These are phyloP conservation scores for Pyrrhoderma noxium DNA, from an alignment of 1,284 basidiomycete species.

Conservation along the genomic window DNA sequence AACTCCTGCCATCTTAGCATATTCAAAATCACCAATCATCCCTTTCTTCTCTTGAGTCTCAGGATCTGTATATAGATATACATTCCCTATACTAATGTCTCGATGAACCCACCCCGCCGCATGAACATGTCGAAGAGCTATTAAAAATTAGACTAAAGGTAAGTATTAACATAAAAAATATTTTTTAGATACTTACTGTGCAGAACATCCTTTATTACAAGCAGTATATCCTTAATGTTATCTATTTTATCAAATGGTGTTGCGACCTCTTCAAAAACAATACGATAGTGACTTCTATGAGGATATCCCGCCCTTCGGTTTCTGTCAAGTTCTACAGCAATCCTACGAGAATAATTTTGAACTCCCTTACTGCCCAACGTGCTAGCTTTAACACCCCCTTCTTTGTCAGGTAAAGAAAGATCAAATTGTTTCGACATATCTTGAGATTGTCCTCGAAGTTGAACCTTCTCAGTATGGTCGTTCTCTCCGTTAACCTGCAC, in stretches of 20 bases:
- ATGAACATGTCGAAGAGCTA: background rate
- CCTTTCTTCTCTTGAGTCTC: background rate
- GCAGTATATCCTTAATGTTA: no score
- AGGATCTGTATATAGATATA: background rate
- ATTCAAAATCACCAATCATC: constrained; percentile 5
- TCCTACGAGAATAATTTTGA: no score
- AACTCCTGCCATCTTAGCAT: background rate
- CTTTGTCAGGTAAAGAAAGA: background rate
- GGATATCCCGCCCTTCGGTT: background rate
- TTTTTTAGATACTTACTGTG: no score
- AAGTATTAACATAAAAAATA: no score
- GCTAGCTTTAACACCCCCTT: background rate
- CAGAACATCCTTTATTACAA: no score
- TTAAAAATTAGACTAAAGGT: no score
- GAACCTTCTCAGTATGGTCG: constrained; percentile 7
- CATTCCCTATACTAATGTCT: constrained; percentile 5
- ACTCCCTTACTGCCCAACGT: no score
- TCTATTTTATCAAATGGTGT: no score
- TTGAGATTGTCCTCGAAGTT: background rate
- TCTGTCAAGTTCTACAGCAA: no score
- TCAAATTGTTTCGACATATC: background rate
- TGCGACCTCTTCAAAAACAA: background rate
- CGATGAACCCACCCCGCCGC: constrained; percentile 6
- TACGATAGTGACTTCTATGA: constrained; percentile 2
- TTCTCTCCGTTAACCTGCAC: background rate